These are phyloP conservation scores for Geotrichum carabidarum DNA, from an alignment of 1,139 yeast genomes.

Conservation along the genomic window DNA sequence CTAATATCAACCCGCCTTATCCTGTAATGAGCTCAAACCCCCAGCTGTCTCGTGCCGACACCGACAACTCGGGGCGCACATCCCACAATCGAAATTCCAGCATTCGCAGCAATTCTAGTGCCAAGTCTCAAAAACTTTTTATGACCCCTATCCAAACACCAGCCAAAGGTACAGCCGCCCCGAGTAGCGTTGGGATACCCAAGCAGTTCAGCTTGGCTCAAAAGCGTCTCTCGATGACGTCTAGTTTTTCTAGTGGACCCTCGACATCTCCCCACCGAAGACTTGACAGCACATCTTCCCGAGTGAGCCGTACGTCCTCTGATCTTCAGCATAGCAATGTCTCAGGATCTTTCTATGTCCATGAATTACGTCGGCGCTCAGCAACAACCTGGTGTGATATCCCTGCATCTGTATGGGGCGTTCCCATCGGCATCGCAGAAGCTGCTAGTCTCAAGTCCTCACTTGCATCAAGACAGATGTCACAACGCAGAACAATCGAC, in stretches of 20 bases:
- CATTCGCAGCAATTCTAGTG: neutral
- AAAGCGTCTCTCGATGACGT: conserved; percentile 1
- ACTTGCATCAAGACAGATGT: neutral
- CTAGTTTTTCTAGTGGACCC: neutral
- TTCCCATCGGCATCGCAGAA: conserved; percentile 61
- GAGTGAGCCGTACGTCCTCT: conserved; percentile 9
- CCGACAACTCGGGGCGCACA: neutral
- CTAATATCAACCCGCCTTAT: neutral
- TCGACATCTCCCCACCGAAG: conserved; percentile 8
- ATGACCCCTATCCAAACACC: neutral
- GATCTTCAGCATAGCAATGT: conserved; percentile 18
- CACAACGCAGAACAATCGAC: conserved; percentile 16
- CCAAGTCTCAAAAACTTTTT: neutral
- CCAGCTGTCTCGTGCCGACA: conserved; percentile 1
- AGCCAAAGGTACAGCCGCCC: neutral
- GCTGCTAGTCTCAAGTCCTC: conserved; percentile 3
- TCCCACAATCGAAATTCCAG: conserved; percentile 4
- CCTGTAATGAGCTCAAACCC: neutral
- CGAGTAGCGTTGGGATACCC: neutral
- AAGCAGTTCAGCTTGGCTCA: neutral
- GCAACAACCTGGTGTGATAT: conserved; percentile 51
- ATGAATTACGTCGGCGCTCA: conserved; percentile 47
- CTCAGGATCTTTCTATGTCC: conserved; percentile 49
- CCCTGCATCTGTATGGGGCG: conserved; percentile 53
- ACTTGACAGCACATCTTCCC: conserved; percentile 16